Evolutionary conservation across 768 basidiomycete species (phyloP).

Genomic region (Collybia sordida): DNA sequence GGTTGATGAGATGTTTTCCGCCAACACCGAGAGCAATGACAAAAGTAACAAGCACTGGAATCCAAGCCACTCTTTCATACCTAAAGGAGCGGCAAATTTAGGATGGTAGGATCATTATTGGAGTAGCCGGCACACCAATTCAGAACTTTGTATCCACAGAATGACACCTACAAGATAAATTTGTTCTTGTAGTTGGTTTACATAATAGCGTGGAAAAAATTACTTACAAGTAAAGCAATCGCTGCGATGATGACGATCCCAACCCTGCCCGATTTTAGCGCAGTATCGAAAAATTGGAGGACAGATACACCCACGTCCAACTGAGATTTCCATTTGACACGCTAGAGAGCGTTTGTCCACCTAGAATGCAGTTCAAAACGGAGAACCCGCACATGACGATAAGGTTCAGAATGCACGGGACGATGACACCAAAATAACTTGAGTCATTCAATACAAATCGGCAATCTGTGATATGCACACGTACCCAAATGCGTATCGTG

Average conservation of each 20-base stretch:
- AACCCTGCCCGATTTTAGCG: constrained; percentile 41
- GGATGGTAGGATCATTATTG: neutral
- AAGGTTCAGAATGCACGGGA: constrained; percentile 61
- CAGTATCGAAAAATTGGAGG: neutral
- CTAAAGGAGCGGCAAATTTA: constrained; percentile 16
- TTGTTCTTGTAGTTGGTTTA: neutral
- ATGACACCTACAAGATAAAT: constrained; percentile 40
- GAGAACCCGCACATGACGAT: constrained; percentile 67
- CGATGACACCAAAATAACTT: constrained; percentile 65
- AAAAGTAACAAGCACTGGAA: constrained; percentile 75
- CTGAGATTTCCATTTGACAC: constrained; percentile 39
- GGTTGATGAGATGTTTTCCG: constrained; percentile 61
- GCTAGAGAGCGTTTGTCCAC: constrained; percentile 53
- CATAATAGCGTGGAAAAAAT: constrained; percentile 28
- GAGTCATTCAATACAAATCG: constrained; percentile 8
- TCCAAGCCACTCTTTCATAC: constrained; percentile 77
- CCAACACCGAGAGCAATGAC: constrained; percentile 72
- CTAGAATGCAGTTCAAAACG: constrained; percentile 71
- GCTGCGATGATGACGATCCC: constrained; percentile 80
- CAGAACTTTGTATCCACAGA: constrained; percentile 52
- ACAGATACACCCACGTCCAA: constrained; percentile 35
- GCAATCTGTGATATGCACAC: constrained; percentile 2
- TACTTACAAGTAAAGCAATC: constrained; percentile 62
- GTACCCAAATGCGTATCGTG: constrained; percentile 42
- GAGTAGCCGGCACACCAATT: constrained; percentile 32